phyloP scores from a whole-genome alignment of 1,284 basidiomycete genomes.

The Ganoderma resinaceum region DNA sequence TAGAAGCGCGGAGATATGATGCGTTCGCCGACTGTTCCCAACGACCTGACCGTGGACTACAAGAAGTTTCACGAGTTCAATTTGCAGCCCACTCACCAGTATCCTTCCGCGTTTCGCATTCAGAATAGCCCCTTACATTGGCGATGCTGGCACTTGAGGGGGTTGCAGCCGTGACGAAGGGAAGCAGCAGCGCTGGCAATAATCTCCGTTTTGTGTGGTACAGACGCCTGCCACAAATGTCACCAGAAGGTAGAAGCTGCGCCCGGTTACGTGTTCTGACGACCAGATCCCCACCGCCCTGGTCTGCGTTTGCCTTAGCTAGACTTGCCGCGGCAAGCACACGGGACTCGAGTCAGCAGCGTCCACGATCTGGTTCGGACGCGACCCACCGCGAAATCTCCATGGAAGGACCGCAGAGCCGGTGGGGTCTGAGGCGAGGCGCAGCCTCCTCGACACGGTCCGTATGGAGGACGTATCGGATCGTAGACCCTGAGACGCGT shows the following conservation, averaged over 20 bases:
- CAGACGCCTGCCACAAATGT: conserved; percentile 19
- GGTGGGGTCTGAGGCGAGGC: conserved; percentile 19
- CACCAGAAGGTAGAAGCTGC: conserved; percentile 23
- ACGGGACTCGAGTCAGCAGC: conserved; percentile 20
- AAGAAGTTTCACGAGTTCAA: not conserved
- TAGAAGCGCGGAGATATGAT: conserved; percentile 29
- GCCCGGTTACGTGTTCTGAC: conserved; percentile 28
- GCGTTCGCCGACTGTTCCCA: conserved; percentile 16
- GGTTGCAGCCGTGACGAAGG: not conserved
- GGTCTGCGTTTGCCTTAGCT: conserved; percentile 15
- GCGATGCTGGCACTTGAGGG: not conserved
- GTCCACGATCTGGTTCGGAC: conserved; percentile 5
- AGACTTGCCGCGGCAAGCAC: conserved; percentile 28
- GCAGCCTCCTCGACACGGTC: conserved; percentile 19
- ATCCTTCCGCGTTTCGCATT: not conserved
- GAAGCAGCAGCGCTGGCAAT: conserved; percentile 23
- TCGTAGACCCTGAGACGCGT: conserved; percentile 22
- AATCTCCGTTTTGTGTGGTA: conserved; percentile 27
- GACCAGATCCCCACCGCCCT: conserved; percentile 8
- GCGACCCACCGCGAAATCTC: conserved; percentile 22
- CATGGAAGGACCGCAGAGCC: conserved; percentile 25
- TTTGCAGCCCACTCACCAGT: not conserved
- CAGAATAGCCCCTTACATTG: not conserved
- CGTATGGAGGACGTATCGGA: conserved; percentile 16
- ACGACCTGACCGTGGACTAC: conserved; percentile 1